Evolutionary conservation across 2,329 filamentous ascomycete genomes (phyloP).

Genomic region (Colletotrichum gloeosporioides): DNA sequence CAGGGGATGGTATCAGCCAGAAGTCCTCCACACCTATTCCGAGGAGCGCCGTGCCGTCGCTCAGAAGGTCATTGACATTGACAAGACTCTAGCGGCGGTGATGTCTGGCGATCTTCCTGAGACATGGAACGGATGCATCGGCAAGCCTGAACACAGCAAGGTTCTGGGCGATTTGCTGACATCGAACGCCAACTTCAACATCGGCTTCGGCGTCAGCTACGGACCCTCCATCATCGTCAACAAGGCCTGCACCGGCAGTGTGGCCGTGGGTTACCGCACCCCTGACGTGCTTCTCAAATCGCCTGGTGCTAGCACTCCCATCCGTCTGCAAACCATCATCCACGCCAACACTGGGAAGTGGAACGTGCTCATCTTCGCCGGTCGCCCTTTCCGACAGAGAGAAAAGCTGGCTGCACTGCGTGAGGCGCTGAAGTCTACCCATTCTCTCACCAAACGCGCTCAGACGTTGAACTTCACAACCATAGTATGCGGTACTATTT

Average conservation of each 20-base stretch:
- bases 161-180: not conserved
- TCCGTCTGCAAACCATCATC: not conserved
- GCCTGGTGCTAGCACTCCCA: not conserved
- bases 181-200: not conserved
- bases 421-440: not conserved
- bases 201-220: not conserved
- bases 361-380: not conserved
- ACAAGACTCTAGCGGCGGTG: not conserved
- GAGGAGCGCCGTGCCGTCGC: not conserved
- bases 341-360: not conserved
- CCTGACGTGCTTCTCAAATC: not conserved
- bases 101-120: not conserved
- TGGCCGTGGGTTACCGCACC: not conserved
- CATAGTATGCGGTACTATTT: not conserved
- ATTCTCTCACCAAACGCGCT: not conserved
- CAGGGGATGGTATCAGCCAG: not conserved
- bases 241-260: not conserved
- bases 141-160: not conserved
- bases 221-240: not conserved
- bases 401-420: not conserved
- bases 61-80: not conserved
- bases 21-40: not conserved
- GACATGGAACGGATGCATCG: not conserved
- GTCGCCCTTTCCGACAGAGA: not conserved
- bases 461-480: not conserved